Evolutionary conservation across 2,329 filamentous ascomycete species (phyloP).

Genomic region (Cladophialophora carrionii): DNA sequence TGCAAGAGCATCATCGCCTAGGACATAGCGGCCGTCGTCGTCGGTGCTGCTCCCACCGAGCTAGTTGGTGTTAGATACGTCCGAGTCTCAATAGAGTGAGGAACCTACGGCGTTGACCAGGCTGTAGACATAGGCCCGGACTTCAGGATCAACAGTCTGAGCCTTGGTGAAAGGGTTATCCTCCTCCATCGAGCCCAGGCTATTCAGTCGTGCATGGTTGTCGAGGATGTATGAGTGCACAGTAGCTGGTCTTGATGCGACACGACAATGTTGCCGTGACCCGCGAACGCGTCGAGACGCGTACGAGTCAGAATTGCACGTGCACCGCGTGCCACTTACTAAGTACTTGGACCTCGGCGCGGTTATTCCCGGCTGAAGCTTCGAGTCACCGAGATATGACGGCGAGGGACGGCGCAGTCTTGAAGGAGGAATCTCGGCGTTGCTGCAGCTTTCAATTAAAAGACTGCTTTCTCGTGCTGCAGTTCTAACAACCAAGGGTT

Average conservation of each 20-base stretch:
- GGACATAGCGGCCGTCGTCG: constrained; percentile 78
- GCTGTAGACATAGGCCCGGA: constrained; percentile 90
- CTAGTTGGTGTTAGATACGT: constrained; percentile 52
- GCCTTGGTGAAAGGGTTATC: constrained; percentile 52
- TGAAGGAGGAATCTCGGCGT: constrained; percentile 21
- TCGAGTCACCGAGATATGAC: background rate
- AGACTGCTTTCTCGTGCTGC: background rate
- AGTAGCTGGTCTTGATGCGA: background rate
- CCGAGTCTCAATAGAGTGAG: constrained; percentile 31
- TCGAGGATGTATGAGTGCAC: background rate
- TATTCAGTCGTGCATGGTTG: constrained; percentile 12
- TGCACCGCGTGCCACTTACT: background rate
- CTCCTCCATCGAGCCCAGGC: constrained; percentile 45
- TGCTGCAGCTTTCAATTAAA: constrained; percentile 6
- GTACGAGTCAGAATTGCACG: constrained; percentile 3
- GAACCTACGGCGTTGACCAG: constrained; percentile 83
- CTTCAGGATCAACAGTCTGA: constrained; percentile 79
- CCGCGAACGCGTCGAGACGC: constrained; percentile 4
- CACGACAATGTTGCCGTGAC: background rate
- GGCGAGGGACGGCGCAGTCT: constrained; percentile 5
- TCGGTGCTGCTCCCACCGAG: constrained; percentile 81
- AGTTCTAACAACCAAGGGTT: background rate
- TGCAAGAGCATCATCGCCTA: constrained; percentile 90
- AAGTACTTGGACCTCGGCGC: background rate
- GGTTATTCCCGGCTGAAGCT: background rate